These are phyloP conservation scores for Triticum monococcum DNA, from an alignment of 176 grass and related monocot species.

Conservation along the genomic window DNA sequence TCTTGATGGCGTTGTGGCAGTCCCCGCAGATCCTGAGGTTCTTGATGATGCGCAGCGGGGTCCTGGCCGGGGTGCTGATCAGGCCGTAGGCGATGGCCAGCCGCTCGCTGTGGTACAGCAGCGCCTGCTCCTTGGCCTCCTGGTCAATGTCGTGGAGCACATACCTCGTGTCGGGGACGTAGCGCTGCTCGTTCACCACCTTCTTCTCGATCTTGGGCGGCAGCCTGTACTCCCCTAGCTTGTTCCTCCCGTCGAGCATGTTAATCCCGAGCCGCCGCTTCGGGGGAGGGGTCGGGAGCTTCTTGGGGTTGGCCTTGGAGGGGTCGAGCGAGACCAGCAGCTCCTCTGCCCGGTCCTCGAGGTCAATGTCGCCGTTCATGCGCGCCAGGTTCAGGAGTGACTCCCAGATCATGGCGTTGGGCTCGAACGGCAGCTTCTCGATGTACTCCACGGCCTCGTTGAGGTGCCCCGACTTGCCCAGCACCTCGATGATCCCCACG, in stretches of 20 bases:
- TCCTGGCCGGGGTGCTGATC: constrained; percentile 86
- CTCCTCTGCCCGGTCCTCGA: constrained; percentile 69
- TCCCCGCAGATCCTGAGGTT: constrained; percentile 89
- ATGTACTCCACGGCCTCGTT: constrained; percentile 77
- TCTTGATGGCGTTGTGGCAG: constrained; percentile 93
- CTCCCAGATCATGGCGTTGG: constrained; percentile 60
- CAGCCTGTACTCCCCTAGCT: constrained; percentile 65
- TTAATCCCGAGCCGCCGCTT: constrained; percentile 83
- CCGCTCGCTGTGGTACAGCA: constrained; percentile 89
- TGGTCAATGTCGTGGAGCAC: constrained; percentile 89
- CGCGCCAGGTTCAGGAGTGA: constrained; percentile 57
- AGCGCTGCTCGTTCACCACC: constrained; percentile 70
- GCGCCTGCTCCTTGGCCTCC: constrained; percentile 87
- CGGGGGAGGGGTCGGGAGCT: constrained; percentile 54
- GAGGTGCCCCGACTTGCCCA: constrained; percentile 82
- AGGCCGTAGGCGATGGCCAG: constrained; percentile 81
- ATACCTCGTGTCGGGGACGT: constrained; percentile 87
- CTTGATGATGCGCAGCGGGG: constrained; percentile 84
- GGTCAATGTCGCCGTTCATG: constrained; percentile 76
- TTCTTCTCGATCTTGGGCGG: constrained; percentile 86
- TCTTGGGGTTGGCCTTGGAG: constrained; percentile 51
- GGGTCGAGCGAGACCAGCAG: constrained; percentile 62
- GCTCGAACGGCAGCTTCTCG: constrained; percentile 80
- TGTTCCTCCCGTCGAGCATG: constrained; percentile 91
- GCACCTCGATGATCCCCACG: constrained; percentile 61